A percentile compares a stretch with the other conserved stretches of the same genome.
Conservation (phyloP, 1,284 basidiomycete genomes). For the Fomitopsis pinicola region DNA sequence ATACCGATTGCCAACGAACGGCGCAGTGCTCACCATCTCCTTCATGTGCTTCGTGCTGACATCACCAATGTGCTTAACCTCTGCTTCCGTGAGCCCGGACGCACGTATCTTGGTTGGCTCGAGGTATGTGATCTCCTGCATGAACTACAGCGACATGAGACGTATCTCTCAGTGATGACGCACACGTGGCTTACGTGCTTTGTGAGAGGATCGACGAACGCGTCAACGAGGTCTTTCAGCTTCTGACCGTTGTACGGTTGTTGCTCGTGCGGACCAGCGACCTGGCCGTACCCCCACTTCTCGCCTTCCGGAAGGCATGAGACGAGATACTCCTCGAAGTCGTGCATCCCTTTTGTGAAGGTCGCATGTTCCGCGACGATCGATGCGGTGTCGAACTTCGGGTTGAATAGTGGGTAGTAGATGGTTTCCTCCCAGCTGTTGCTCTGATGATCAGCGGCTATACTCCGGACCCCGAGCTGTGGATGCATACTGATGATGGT, state of each 20-base stretch:
- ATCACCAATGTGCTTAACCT: slow-evolving; percentile 12
- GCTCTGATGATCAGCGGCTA: not conserved
- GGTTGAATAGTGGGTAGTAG: slow-evolving; percentile 13
- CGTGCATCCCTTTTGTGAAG: slow-evolving; percentile 8
- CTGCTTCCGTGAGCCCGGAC: slow-evolving; percentile 12
- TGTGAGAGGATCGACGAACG: slow-evolving; percentile 10
- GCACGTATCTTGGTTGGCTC: slow-evolving; percentile 12
- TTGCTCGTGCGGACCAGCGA: slow-evolving; percentile 6
- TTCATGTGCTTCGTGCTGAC: slow-evolving; percentile 8
- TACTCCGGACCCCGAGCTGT: not conserved
- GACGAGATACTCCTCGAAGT: slow-evolving; percentile 11
- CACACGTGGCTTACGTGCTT: slow-evolving; percentile 9
- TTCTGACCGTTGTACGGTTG: slow-evolving; percentile 8
- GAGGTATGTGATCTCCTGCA: slow-evolving; percentile 14
- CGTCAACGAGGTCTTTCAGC: slow-evolving; percentile 7
- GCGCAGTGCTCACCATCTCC: slow-evolving; percentile 4
- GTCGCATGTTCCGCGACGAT: slow-evolving; percentile 10
- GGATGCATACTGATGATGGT: slow-evolving; percentile 13
- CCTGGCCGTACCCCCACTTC: slow-evolving; percentile 12
- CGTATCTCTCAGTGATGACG: not conserved
- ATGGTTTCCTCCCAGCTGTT: slow-evolving; percentile 12
- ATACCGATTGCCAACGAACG: not conserved
- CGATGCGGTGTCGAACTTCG: slow-evolving; percentile 8
- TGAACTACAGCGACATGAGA: slow-evolving; percentile 3
- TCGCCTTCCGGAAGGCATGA: slow-evolving; percentile 9